Base-by-base conservation (phyloP, 768 basidiomycete species). In the Coprinopsis cinerea region DNA sequence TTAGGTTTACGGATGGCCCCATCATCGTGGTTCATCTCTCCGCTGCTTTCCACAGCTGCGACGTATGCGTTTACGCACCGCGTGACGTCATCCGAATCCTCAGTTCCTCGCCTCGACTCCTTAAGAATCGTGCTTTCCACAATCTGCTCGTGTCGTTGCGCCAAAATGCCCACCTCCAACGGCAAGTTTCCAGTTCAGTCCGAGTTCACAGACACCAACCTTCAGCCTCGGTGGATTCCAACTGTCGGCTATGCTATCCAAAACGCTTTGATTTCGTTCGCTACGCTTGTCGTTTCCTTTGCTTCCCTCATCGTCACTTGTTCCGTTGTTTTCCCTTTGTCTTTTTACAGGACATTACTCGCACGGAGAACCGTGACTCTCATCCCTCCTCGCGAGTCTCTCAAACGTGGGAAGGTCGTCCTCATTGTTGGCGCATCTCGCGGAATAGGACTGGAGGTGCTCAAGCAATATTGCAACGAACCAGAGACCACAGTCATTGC, bases 401-500 rank as follows among this genome's bases (percentile, higher is more conserved):
- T 30, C n/a, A 48, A 48, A 37, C 59, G 43, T 35, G 54, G 55
- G 20, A 61, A 61, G 24, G 63, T 62, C 35, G 55, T 63, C 1
- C 52, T 67, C 25, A 55, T 64, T 23, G 56, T 67, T n/a, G 66
- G 63, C 14, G 64, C 53, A 18, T 50, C 44, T 26, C 42, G 47
- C 4, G 62, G 64, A 2, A 63, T 68, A 18, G 64, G 67, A 3
- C 54, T 59, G 30, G 57, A 60, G 36, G 50, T 68, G 15, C 25
- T 64, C 14, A 61, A 61, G 41, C 58, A 64, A 36, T 66, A 68
- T 24, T 56, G 56, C 1, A 50, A 40, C 7, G 60, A 61, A 10
- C 54, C 59, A 9, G 54, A 59, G 17, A 63, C 60, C 0, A 57
- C 60, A 24, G 55, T 67, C 26, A 59, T 67, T n/a, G 64, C 61